Evolutionary conservation across 805 yeast species (phyloP), one percentile per base, ranked within the genome.

Genomic region (Candida alai): DNA sequence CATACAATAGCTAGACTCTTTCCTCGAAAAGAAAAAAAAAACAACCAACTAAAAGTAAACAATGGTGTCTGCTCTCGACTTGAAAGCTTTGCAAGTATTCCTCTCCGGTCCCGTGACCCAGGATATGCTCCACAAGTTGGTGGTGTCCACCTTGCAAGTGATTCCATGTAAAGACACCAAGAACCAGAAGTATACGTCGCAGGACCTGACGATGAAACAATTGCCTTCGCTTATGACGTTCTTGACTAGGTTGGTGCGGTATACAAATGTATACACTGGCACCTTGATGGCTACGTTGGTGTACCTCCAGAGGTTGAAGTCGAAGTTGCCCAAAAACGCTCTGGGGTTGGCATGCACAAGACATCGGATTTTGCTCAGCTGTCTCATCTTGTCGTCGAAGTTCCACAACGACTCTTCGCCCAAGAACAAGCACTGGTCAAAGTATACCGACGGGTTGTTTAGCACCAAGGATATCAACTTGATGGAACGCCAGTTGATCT

Each of bases 241-340:
- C 59, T 78, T 84, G 49, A 74, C 82, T 40, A 77, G 71, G 48
- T 63, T 84, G 51, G 86, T 84, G 24, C 71, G 84, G 52, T 74
- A 80, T 62, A 79, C 88, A 19, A 81, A 81, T 49, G 87, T 84
- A n/a, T 79, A 82, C 57, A 79, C 88, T 3, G 87, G 89, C 24
- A 83, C 89, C 12, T 64, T 84, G 45, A 72, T 84, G 74, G 69
- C 86, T 10, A 80, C 90, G 4, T 68, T 79, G 35, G 80, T 82
- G 20, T 82, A 80, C 55, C 65, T 84, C 54, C 75, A 78, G 48
- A 68, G 77, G 48, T 63, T 84, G 46, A 75, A 75, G 50, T 41
- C 68, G 33, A 77, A 71, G 43, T 62, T 84, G 33, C 90, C 90
- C 34, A 63, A 66, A 38, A 83, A 80, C 44, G 84, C 88, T 21